phyloP scores from a whole-genome alignment of 106 monocot genomes.

The Xerophyta viscosa region DNA sequence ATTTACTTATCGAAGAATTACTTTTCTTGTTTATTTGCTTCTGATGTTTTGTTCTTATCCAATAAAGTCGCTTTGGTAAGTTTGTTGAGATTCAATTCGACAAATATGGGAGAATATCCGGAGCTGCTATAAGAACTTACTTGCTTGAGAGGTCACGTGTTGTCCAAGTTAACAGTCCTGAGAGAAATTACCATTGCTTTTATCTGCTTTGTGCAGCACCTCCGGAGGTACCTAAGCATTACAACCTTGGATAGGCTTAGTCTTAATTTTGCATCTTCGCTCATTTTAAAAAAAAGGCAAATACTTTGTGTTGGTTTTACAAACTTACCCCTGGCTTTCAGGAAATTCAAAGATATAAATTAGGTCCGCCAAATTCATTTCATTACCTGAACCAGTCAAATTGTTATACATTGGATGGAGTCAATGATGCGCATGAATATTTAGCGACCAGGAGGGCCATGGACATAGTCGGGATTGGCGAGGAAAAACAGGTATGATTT shows the following conservation, averaged over 20 bases:
- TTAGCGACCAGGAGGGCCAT: constrained; percentile 79
- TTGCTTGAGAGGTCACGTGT: constrained; percentile 94
- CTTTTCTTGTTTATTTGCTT: no score
- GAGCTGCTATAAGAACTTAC: constrained; percentile 92
- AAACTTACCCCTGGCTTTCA: constrained; percentile 35
- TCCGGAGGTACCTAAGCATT: constrained; percentile 42
- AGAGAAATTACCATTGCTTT: constrained; percentile 92
- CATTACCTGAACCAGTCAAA: constrained; percentile 92
- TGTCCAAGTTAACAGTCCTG: constrained; percentile 81
- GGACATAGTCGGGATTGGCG: constrained; percentile 88
- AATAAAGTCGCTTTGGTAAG: constrained; percentile 97
- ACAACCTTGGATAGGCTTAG: no score
- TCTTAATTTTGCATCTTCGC: no score
- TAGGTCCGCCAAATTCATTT: constrained; percentile 48
- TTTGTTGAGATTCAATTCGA: constrained; percentile 97
- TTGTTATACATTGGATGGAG: constrained; percentile 62
- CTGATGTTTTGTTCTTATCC: no score
- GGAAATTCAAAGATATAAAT: constrained; percentile 69
- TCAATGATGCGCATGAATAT: constrained; percentile 75
- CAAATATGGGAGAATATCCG: constrained; percentile 88
- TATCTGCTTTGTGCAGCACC: constrained; percentile 89
- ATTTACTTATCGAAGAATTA: no score
- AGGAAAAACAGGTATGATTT: constrained; percentile 63
- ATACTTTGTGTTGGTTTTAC: no score
- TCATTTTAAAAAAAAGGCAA: no score